phyloP scores from a whole-genome alignment of 2,329 filamentous ascomycete species.

The Metarhizium album region DNA sequence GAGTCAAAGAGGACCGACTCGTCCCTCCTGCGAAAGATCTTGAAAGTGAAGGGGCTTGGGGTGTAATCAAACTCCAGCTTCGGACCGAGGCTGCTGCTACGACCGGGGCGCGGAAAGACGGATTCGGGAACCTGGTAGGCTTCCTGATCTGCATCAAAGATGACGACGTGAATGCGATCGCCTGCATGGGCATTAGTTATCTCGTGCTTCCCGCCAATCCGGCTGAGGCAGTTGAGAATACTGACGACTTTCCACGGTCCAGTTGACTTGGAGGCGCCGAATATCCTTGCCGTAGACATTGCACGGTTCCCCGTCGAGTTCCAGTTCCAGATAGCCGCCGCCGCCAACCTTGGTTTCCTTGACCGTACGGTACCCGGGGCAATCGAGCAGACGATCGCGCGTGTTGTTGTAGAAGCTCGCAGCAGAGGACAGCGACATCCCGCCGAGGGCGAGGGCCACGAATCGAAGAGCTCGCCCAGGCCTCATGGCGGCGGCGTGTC shows the following conservation, averaged over 20 bases:
- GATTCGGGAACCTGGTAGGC: conserved; percentile 61
- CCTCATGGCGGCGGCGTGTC: no score
- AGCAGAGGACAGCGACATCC: no score
- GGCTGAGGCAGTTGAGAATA: not conserved
- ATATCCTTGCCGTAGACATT: not conserved
- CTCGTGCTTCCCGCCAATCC: no score
- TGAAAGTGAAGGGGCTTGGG: conserved; percentile 51
- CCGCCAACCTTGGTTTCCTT: not conserved
- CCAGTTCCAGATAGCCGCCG: not conserved
- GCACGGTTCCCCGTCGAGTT: not conserved
- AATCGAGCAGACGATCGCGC: no score
- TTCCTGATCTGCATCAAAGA: conserved; percentile 52
- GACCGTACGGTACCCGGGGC: no score
- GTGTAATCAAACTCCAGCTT: conserved; percentile 31
- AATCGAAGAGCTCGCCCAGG: no score
- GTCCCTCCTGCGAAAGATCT: conserved; percentile 28
- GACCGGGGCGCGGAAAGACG: conserved; percentile 47
- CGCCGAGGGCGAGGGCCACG: no score
- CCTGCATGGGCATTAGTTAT: not conserved
- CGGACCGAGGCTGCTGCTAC: no score
- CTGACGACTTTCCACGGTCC: not conserved
- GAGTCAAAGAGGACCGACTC: conserved; percentile 53
- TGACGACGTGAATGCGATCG: conserved; percentile 58
- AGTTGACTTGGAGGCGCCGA: not conserved
- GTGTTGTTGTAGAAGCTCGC: no score